Conservation (phyloP, 2,329 filamentous ascomycete species). For the Zalaria obscura region DNA sequence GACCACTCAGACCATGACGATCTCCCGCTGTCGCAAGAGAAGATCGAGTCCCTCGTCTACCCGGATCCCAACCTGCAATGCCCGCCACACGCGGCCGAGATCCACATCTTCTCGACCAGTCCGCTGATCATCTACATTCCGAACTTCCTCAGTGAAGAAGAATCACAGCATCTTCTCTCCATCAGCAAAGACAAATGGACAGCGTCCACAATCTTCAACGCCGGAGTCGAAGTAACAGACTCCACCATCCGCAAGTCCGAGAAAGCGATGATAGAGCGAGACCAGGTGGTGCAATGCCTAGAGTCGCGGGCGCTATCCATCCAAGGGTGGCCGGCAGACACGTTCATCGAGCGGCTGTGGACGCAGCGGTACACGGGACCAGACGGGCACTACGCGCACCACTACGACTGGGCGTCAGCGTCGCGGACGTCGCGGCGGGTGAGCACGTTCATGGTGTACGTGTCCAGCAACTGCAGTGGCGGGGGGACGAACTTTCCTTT, state of each 20-base stretch:
- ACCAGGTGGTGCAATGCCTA: slow-evolving; percentile 40
- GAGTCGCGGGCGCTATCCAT: slow-evolving; percentile 43
- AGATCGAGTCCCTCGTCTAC: slow-evolving; percentile 23
- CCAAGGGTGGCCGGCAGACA: slow-evolving; percentile 44
- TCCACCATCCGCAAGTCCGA: slow-evolving; percentile 38
- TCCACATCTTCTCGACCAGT: slow-evolving; percentile 37
- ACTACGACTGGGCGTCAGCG: slow-evolving; percentile 42
- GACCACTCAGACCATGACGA: slow-evolving; percentile 5
- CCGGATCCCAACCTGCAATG: slow-evolving; percentile 25
- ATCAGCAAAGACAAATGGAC: slow-evolving; percentile 36
- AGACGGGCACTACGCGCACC: slow-evolving; percentile 43
- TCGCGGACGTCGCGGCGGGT: slow-evolving; percentile 23
- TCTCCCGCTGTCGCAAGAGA: slow-evolving; percentile 13
- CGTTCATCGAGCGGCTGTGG: slow-evolving; percentile 47
- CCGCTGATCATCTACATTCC: slow-evolving; percentile 47
- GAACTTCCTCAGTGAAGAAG: slow-evolving; percentile 34
- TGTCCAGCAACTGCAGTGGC: slow-evolving; percentile 37
- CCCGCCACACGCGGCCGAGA: slow-evolving; percentile 20
- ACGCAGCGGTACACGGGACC: slow-evolving; percentile 41
- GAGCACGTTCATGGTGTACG: slow-evolving; percentile 49
- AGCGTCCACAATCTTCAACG: slow-evolving; percentile 40
- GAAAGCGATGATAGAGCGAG: slow-evolving; percentile 31
- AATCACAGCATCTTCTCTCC: slow-evolving; percentile 36
- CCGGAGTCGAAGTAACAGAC: slow-evolving; percentile 32
- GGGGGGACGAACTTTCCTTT: slow-evolving; percentile 48